Evolutionary conservation across 2,329 filamentous ascomycete species (phyloP).

Genomic region (Ophiostoma pallidulum): DNA sequence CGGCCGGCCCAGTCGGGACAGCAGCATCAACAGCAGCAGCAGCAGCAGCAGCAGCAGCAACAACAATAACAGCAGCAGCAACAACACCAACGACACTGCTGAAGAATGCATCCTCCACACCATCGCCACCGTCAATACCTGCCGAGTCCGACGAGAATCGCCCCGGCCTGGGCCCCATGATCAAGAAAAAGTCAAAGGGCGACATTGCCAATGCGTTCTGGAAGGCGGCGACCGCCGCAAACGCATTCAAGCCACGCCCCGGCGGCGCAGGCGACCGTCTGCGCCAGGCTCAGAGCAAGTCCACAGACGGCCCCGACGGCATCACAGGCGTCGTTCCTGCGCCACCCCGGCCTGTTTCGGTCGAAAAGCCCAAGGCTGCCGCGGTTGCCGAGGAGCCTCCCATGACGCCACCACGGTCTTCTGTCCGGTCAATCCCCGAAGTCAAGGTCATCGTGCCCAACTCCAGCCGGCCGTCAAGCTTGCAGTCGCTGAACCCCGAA

Average conservation of each 20-base stretch:
- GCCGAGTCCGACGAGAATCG: conserved; percentile 32
- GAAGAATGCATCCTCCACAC: too few relatives aligned
- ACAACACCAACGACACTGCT: too few relatives aligned
- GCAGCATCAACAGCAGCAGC: not conserved
- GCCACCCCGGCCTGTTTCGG: conserved; percentile 44
- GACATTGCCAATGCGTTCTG: conserved; percentile 68
- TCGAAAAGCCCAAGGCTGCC: conserved; percentile 26
- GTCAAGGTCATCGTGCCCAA: conserved; percentile 48
- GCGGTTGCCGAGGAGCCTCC: conserved; percentile 25
- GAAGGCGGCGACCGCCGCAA: conserved; percentile 67
- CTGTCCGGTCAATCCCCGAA: conserved; percentile 45
- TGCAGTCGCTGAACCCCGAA: conserved; percentile 32
- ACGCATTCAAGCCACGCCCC: conserved; percentile 72
- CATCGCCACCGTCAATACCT: conserved; percentile 13
- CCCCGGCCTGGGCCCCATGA: conserved; percentile 85
- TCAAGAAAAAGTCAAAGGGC: conserved; percentile 63
- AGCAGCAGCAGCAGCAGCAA: not conserved
- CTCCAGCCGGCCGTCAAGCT: conserved; percentile 30
- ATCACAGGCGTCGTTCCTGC: conserved; percentile 83
- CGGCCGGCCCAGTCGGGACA: not conserved
- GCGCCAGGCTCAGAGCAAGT: conserved; percentile 48
- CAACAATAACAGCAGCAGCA: not conserved
- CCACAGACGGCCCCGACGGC: conserved; percentile 69
- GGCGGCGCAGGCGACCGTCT: conserved; percentile 80
- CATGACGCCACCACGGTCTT: conserved; percentile 24